Conservation (phyloP, 2,329 filamentous ascomycete genomes). For the Lithohypha guttulata region DNA sequence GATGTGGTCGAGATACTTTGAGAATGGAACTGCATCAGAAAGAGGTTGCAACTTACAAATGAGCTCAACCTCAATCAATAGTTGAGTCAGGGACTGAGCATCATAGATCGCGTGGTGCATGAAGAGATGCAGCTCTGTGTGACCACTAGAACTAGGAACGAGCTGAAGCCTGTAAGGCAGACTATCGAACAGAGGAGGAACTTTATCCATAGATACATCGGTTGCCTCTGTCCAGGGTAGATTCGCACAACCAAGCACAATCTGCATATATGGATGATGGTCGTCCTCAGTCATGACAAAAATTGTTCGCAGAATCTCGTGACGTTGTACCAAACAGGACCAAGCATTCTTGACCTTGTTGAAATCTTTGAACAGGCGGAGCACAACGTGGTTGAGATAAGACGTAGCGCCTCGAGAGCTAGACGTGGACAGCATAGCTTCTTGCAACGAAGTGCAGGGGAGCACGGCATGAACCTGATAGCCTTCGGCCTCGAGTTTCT, state of each 20-base stretch:
- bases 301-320: slow-evolving; percentile 67
- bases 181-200: slow-evolving; percentile 9
- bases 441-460: slow-evolving; percentile 78
- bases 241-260: slow-evolving; percentile 46
- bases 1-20: slow-evolving; percentile 53
- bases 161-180: slow-evolving; percentile 16
- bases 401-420: slow-evolving; percentile 35
- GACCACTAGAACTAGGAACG: not conserved
- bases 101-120: slow-evolving; percentile 84
- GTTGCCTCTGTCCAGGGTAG: slow-evolving; percentile 31
- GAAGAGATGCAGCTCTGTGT: slow-evolving; percentile 28
- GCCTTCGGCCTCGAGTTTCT: slow-evolving; percentile 5
- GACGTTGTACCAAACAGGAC: slow-evolving; percentile 51
- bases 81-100: slow-evolving; percentile 59
- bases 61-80: slow-evolving; percentile 61
- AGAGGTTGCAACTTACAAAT: slow-evolving; percentile 42
- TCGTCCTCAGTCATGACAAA: slow-evolving; percentile 57
- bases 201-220: not conserved
- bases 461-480: slow-evolving; percentile 45
- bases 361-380: slow-evolving; percentile 47
- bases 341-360: slow-evolving; percentile 49
- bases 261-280: slow-evolving; percentile 58
- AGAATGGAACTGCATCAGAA: slow-evolving; percentile 44
- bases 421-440: slow-evolving; percentile 66
- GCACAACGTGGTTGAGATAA: slow-evolving; percentile 64